Evolutionary conservation across 768 basidiomycete genomes (phyloP).

Genomic region (Clitopilus passeckerianus): DNA sequence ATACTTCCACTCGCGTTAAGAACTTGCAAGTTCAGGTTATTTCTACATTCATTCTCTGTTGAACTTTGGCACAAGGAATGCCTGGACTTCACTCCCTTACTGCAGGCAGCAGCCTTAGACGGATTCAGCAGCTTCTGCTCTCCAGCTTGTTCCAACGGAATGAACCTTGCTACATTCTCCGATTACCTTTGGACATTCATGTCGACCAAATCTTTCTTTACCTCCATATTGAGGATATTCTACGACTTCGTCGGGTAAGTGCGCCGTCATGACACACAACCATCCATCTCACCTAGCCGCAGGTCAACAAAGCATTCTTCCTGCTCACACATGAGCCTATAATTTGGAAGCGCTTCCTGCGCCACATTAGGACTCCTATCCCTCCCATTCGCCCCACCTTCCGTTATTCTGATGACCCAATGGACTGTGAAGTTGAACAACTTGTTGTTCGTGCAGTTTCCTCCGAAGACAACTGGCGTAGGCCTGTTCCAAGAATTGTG

Average conservation of each 20-base stretch:
- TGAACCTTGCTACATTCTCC: conserved; percentile 14
- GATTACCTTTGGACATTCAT: conserved; percentile 33
- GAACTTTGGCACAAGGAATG: background rate
- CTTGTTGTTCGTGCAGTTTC: conserved; percentile 57
- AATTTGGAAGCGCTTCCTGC: conserved; percentile 65
- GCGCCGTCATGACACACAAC: background rate
- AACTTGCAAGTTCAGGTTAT: no score
- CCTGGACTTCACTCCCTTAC: background rate
- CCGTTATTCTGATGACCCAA: conserved; percentile 31
- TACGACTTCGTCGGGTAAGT: conserved; percentile 39
- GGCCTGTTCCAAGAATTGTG: conserved; percentile 28
- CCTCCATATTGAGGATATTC: conserved; percentile 41
- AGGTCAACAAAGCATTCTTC: conserved; percentile 60
- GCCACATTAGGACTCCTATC: conserved; percentile 47
- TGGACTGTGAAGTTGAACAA: conserved; percentile 47
- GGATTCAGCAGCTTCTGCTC: background rate
- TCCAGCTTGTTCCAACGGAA: background rate
- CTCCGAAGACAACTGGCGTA: conserved; percentile 56
- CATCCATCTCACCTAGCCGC: background rate
- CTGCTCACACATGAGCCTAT: conserved; percentile 61
- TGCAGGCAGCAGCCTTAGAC: background rate
- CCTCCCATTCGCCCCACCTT: conserved; percentile 59
- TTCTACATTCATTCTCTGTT: no score
- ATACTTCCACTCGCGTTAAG: no score
- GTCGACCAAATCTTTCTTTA: conserved; percentile 37